phyloP scores from a whole-genome alignment of 2,329 filamentous ascomycete genomes.

The Cercospora janseana region DNA sequence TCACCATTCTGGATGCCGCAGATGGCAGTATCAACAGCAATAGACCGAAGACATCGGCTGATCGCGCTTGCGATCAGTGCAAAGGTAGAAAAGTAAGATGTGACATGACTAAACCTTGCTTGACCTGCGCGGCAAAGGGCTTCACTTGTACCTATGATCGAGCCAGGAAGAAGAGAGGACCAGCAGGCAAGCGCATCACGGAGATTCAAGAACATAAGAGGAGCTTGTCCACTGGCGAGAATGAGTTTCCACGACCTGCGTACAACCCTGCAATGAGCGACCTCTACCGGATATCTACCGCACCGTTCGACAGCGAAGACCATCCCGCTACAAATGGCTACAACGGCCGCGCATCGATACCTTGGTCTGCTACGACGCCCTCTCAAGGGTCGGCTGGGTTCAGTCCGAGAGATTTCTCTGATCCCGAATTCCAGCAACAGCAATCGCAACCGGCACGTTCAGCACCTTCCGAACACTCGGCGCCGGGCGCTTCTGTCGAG shows the following conservation, averaged over 20 bases:
- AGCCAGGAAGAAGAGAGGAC: conserved; percentile 46
- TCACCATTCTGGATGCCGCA: conserved; percentile 27
- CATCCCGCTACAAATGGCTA: conserved; percentile 1
- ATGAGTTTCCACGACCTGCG: not conserved
- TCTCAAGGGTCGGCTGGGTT: conserved; percentile 6
- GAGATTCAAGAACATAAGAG: conserved; percentile 41
- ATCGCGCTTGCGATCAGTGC: conserved; percentile 46
- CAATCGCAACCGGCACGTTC: conserved; percentile 5
- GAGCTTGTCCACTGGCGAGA: conserved; percentile 4
- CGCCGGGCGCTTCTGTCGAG: conserved; percentile 27
- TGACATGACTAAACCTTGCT: conserved; percentile 33
- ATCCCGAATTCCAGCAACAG: conserved; percentile 7
- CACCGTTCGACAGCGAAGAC: conserved; percentile 11
- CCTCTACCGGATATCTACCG: conserved; percentile 3
- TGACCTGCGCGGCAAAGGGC: conserved; percentile 40
- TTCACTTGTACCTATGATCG: conserved; percentile 45
- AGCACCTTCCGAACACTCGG: conserved; percentile 10
- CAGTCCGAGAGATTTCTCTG: conserved; percentile 8
- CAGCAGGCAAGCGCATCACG: conserved; percentile 38
- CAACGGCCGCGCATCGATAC: not conserved
- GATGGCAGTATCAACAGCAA: conserved; percentile 17
- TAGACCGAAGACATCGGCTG: conserved; percentile 24
- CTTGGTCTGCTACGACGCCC: conserved; percentile 13
- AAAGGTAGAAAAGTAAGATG: conserved; percentile 44
- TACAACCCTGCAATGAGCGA: conserved; percentile 2